Evolutionary conservation across 768 basidiomycete species (phyloP).

Genomic region (Boletus patriciae): DNA sequence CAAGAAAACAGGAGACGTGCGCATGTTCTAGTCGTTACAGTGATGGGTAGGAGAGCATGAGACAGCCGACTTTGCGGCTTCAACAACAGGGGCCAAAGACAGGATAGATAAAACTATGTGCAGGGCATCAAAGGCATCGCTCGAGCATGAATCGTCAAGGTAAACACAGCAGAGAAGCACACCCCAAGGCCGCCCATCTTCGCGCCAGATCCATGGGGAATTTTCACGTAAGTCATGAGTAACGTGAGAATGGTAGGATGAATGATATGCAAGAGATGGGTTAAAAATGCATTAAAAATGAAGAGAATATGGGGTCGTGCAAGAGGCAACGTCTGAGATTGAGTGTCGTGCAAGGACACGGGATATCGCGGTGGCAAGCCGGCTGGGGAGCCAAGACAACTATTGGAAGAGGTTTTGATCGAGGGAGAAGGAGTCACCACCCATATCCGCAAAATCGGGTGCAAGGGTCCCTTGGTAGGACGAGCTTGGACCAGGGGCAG

Average conservation of each 20-base stretch:
- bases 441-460: constrained; percentile 44
- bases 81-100: constrained; percentile 14
- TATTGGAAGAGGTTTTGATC: constrained; percentile 52
- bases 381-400: constrained; percentile 25
- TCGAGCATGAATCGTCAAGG: constrained; percentile 26
- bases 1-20: constrained; percentile 38
- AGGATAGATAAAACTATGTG: constrained; percentile 13
- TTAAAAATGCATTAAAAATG: constrained; percentile 33
- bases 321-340: constrained; percentile 29
- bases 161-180: constrained; percentile 16
- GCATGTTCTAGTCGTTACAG: constrained; percentile 78
- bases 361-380: constrained; percentile 18
- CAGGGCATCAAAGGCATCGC: constrained; percentile 30
- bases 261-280: constrained; percentile 37
- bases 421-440: constrained; percentile 40
- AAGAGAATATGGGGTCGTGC: constrained; percentile 28
- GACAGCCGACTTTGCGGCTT: constrained; percentile 22
- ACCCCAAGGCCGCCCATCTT: constrained; percentile 15
- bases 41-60: constrained; percentile 23
- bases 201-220: constrained; percentile 15
- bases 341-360: constrained; percentile 21
- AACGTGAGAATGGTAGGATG: constrained; percentile 27
- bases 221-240: constrained; percentile 24
- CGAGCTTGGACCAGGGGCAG: constrained; percentile 38
- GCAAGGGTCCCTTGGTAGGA: constrained; percentile 29